Evolutionary conservation across 768 basidiomycete species (phyloP), one percentile per base, ranked within the genome.

Genomic region (Collybia mongolica): DNA sequence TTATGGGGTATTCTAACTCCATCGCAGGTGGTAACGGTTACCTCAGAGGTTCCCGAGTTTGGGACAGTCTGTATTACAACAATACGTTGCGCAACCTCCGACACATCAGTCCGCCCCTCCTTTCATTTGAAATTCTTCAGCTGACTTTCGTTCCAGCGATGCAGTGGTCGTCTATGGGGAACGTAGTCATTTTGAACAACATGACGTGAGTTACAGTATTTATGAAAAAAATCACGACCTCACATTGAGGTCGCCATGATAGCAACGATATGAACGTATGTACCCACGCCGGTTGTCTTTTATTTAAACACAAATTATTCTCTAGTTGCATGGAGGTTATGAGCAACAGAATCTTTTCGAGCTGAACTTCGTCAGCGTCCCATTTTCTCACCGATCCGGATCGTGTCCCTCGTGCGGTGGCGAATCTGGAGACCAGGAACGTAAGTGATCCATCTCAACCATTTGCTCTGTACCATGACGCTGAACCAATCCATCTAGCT

Each of bases 61-160:
- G 54, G 54, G 54, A 55, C 24, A 55, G 54, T 24, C 29, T 55
- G 23, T 55, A 52, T 35, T 55, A 28, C 51, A 55, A 55, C 35
- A 47, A 42, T 39, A 55, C 54, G 12, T 39, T 42, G 18, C 39
- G 54, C 45, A 52, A 43, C 15, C 9, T 47, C 26, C 18, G 24
- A 26, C 19, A n/a, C n/a, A 23, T 22, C 51, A 51, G 23, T 48
- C 52, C 23, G 45, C 48, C 17, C 46, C 46, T n/a, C 50, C 48
- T 36, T 55, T 55, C 39, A 55, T 51, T 9, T 14, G 14, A 32
- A 32, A 2, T 32, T 6, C 11, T 9, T 9, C 32, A 32, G 3
- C 11, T 32, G 11, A 32, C 32, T 9, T 12, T 9, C 11, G 6
- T 55, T 51, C 26, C 54, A 55, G 39, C 52, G 51, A 51, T 55